Percentiles rank a stretch among this genome's conserved stretches.
Evolutionary conservation across 306 rosid species (phyloP).

Genomic region (Cicer judaicum): DNA sequence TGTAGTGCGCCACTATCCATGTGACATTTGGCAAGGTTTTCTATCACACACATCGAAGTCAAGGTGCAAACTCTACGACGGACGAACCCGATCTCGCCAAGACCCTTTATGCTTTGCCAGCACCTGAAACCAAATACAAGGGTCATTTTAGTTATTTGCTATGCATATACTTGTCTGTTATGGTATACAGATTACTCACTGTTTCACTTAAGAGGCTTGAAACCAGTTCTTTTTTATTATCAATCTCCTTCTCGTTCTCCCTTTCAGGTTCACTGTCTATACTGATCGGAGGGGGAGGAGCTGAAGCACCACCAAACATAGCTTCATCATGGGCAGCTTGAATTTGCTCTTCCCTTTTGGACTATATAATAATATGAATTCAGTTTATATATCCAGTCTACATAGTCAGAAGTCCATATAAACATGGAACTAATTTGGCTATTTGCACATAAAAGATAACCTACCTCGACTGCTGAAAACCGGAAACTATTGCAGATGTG

Average conservation of each 20-base stretch:
- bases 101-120: conserved; percentile 83
- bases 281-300: conserved; percentile 46
- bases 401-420: conserved; percentile 17
- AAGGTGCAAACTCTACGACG: conserved; percentile 39
- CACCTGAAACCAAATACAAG: conserved; percentile 57
- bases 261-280: conserved; percentile 65
- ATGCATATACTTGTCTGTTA: neutral
- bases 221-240: conserved; percentile 54
- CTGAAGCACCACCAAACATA: conserved; percentile 80
- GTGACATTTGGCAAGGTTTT: conserved; percentile 1
- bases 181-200: conserved; percentile 50
- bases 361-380: conserved; percentile 50
- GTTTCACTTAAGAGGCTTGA: conserved; percentile 78
- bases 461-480: conserved; percentile 82
- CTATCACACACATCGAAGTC: conserved; percentile 21
- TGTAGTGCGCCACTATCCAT: conserved; percentile 7
- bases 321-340: conserved; percentile 95
- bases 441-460: conserved; percentile 7
- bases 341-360: conserved; percentile 75
- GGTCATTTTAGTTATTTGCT: conserved; percentile 28
- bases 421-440: conserved; percentile 26
- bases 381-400: conserved; percentile 21
- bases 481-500: conserved; percentile 89
- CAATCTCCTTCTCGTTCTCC: conserved; percentile 53
- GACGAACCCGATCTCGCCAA: conserved; percentile 92